A percentile compares a stretch with the other conserved stretches of the same genome.
These are phyloP conservation scores for Cinchona pubescens DNA, from an alignment of 257 asterid genomes.

Conservation along the genomic window DNA sequence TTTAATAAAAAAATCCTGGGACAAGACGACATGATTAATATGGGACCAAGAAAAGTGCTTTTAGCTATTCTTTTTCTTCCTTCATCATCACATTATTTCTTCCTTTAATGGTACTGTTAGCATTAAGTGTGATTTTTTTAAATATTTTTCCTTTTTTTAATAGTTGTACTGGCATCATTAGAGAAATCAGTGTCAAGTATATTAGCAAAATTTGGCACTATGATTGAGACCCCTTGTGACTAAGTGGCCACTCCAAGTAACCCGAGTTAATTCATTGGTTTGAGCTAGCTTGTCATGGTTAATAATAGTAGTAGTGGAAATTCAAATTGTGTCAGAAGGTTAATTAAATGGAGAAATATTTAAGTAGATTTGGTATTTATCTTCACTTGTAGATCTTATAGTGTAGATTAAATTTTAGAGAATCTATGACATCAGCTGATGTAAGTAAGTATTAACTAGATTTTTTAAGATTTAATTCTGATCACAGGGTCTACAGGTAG, in stretches of 20 bases:
- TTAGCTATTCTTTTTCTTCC: slow-evolving; percentile 55
- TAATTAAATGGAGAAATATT: too few relatives aligned
- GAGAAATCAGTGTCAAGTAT: slow-evolving; percentile 48
- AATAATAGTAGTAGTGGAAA: neutral
- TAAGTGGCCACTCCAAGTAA: slow-evolving; percentile 35
- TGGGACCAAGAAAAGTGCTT: slow-evolving; percentile 74
- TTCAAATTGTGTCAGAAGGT: slow-evolving; percentile 6
- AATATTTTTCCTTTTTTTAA: slow-evolving; percentile 19
- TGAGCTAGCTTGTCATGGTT: neutral
- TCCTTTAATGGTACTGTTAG: slow-evolving; percentile 56
- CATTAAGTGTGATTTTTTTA: slow-evolving; percentile 27
- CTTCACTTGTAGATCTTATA: too few relatives aligned
- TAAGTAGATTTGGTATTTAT: too few relatives aligned
- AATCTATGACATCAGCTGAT: too few relatives aligned
- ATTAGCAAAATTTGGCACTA: slow-evolving; percentile 32
- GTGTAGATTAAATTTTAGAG: too few relatives aligned
- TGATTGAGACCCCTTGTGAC: slow-evolving; percentile 33
- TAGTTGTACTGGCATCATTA: slow-evolving; percentile 29
- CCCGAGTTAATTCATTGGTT: slow-evolving; percentile 21
- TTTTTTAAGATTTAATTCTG: too few relatives aligned
- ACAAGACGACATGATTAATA: too few relatives aligned
- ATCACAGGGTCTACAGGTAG: too few relatives aligned
- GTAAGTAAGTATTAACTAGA: too few relatives aligned
- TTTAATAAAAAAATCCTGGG: too few relatives aligned
- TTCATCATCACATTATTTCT: slow-evolving; percentile 49